These are phyloP conservation scores for Hawksworthiomyces lignivorus DNA, from an alignment of 2,329 filamentous ascomycete species.

Conservation along the genomic window DNA sequence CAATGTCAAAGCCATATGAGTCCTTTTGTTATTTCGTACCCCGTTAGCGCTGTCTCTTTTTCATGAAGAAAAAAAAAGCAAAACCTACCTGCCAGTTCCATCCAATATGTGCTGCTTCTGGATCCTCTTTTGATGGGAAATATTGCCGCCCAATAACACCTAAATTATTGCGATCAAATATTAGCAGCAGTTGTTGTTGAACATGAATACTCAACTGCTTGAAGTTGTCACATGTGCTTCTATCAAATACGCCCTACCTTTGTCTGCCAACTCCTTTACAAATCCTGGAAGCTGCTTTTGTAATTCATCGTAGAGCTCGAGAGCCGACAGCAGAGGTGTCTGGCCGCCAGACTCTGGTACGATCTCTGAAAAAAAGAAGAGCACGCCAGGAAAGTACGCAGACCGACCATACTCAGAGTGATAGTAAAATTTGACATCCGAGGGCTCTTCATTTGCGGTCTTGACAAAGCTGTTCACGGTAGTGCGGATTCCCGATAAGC, in stretches of 20 bases:
- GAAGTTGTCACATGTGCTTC: too few relatives aligned
- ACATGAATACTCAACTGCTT: too few relatives aligned
- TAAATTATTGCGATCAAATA: too few relatives aligned
- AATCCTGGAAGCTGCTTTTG: slow-evolving; percentile 9
- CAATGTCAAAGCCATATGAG: slow-evolving; percentile 13
- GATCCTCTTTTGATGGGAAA: slow-evolving; percentile 12
- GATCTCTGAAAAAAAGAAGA: slow-evolving; percentile 10
- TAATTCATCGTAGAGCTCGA: slow-evolving; percentile 12
- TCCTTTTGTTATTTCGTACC: too few relatives aligned
- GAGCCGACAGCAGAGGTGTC: slow-evolving; percentile 11
- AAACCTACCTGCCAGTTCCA: slow-evolving; percentile 16
- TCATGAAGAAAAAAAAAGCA: too few relatives aligned
- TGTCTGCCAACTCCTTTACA: slow-evolving; percentile 6
- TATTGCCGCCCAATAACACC: slow-evolving; percentile 12
- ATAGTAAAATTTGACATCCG: slow-evolving; percentile 9
- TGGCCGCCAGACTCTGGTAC: slow-evolving; percentile 11
- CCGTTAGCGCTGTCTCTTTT: too few relatives aligned
- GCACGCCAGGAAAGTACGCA: slow-evolving; percentile 9
- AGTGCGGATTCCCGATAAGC: slow-evolving; percentile 10
- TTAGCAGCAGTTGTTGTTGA: too few relatives aligned
- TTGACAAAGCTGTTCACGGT: slow-evolving; percentile 6
- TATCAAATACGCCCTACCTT: too few relatives aligned
- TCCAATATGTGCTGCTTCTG: slow-evolving; percentile 10
- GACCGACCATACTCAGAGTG: slow-evolving; percentile 13
- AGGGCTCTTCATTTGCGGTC: slow-evolving; percentile 12